phyloP scores from a whole-genome alignment of 495 filamentous ascomycete species.

The Rostrohypoxylon terebratum region DNA sequence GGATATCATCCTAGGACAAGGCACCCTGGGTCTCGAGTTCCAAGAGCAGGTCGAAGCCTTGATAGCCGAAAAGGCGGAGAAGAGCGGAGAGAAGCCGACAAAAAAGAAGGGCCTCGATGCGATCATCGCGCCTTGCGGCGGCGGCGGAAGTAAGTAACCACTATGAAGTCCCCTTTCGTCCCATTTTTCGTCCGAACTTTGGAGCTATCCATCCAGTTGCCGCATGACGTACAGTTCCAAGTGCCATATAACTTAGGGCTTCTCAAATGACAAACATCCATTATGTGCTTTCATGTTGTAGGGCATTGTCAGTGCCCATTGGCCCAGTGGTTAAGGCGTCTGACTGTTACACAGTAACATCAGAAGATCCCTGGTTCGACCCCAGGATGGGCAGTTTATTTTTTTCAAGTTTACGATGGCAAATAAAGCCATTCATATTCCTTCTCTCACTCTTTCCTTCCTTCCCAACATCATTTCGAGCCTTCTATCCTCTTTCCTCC shows the following conservation, averaged over 20 bases:
- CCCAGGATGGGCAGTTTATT: constrained; percentile 19
- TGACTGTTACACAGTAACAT: constrained; percentile 29
- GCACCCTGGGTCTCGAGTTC: constrained; percentile 87
- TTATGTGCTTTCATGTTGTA: too few relatives aligned
- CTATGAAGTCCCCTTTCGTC: neutral
- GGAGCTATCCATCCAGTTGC: neutral
- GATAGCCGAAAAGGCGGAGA: constrained; percentile 23
- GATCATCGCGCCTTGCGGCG: constrained; percentile 87
- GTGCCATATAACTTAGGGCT: neutral
- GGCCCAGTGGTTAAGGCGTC: constrained; percentile 32
- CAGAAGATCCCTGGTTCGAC: constrained; percentile 34
- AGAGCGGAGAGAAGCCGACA: constrained; percentile 21
- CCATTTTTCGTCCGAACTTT: neutral
- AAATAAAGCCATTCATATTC: neutral
- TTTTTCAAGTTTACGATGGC: neutral
- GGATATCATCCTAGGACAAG: constrained; percentile 91
- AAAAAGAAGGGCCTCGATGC: constrained; percentile 68
- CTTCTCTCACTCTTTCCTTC: neutral
- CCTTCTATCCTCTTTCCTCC: neutral
- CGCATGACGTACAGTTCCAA: neutral
- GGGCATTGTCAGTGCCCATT: neutral
- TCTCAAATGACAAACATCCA: neutral
- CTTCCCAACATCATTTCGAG: neutral
- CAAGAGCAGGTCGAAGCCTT: constrained; percentile 70
- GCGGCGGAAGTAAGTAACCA: constrained; percentile 70